Conservation (phyloP, 2,329 filamentous ascomycete species). For the Pestalotiopsis sp. region DNA sequence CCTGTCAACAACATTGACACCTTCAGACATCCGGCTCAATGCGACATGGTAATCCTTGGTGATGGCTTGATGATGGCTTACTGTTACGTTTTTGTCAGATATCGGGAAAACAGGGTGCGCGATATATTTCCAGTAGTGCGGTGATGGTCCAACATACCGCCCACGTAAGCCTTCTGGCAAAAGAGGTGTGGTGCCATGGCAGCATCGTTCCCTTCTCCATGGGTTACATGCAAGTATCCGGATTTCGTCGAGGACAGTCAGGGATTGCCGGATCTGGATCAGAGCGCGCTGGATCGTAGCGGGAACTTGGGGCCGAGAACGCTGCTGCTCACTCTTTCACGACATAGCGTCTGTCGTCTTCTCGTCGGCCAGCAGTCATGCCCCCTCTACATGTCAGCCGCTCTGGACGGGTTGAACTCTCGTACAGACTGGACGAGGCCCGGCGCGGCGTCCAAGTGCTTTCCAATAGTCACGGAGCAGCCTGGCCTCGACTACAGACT, state of each 20-base stretch:
- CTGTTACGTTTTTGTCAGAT: background rate
- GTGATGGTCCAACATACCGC: background rate
- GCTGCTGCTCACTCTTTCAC: background rate
- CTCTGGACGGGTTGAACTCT: background rate
- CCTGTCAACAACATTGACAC: background rate
- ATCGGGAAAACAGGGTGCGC: background rate
- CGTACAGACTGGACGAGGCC: background rate
- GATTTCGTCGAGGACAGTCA: background rate
- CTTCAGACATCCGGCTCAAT: background rate
- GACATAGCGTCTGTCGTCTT: background rate
- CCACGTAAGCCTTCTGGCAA: background rate
- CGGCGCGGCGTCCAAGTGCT: background rate
- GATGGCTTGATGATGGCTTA: background rate
- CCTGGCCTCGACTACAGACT: background rate
- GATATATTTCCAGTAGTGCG: background rate
- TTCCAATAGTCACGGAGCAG: background rate
- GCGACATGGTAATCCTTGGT: background rate
- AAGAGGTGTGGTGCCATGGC: background rate
- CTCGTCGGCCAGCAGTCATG: background rate
- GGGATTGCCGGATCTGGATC: conserved; percentile 7
- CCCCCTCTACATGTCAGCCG: background rate
- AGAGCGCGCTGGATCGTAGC: conserved; percentile 26
- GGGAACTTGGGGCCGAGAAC: background rate
- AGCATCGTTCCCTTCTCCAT: background rate
- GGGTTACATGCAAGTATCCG: background rate